Evolutionary conservation across 2,329 filamentous ascomycete species (phyloP), one percentile per base, ranked within the genome.

Genomic region (Nemania abortiva): DNA sequence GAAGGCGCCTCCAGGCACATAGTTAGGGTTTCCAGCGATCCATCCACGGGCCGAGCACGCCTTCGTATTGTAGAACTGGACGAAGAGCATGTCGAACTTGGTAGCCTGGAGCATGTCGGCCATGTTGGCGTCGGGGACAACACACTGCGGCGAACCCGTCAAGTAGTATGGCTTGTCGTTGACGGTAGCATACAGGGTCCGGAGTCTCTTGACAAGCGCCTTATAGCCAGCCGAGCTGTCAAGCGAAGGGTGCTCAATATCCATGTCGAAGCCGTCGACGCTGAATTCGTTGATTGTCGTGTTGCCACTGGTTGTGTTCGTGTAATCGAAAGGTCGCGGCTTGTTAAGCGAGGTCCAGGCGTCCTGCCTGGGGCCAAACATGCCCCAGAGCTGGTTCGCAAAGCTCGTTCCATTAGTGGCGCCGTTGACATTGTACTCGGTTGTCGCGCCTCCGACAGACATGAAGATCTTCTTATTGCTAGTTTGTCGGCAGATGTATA

Each of bases 11-110:
- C 76, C 78, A 9, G 76, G 62, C 13, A 70, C 66, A 68, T 79
- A 79, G 57, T 71, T 72, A 3, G 74, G 42, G 68, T 81, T 78
- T 24, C 76, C 74, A 45, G 78, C 75, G 53, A 70, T 74, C 76
- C 77, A 78, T 13, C 68, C 58, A 11, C 72, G 72, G 1, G 77
- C 76, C 15, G 73, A 73, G 74, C 83, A 85, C 18, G 66, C 72
- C 5, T 74, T 72, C 69, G 85, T 85, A 78, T 86, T 85, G 79
- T 85, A 86, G 76, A 84, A 86, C 77, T 86, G 84, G 63, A 86
- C 75, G 76, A 85, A 85, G 24, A 84, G 74, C 27, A 81, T 78
- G 39, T 84, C 82, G 69, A 86, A 82, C 53, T 66, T 45, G 50
- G 68, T 67, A 3, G 73, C 49, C 22, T 61, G 39, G 9, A 79